Percentiles rank a stretch among this genome's conserved stretches.
phyloP scores from a whole-genome alignment of 202 grass and related monocot species.

The Zoysia matrella region DNA sequence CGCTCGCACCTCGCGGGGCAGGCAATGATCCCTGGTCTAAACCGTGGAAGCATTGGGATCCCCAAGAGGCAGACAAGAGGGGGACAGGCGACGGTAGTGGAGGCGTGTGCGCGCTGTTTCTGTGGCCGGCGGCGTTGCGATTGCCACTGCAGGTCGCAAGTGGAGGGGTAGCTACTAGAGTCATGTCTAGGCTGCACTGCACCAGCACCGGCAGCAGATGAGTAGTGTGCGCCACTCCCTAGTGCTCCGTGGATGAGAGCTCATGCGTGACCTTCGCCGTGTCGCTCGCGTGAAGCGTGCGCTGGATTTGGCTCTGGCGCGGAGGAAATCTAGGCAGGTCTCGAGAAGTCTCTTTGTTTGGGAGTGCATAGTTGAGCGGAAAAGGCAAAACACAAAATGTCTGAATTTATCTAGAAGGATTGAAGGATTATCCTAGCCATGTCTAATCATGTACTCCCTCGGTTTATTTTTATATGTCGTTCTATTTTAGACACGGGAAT shows the following conservation, averaged over 20 bases:
- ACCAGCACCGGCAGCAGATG: not conserved
- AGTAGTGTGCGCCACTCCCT: constrained; percentile 35
- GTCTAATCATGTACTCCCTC: too few relatives aligned
- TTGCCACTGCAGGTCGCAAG: constrained; percentile 42
- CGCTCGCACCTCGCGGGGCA: constrained; percentile 27
- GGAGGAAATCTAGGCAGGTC: constrained; percentile 33
- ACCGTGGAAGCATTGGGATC: constrained; percentile 44
- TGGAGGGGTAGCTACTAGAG: not conserved
- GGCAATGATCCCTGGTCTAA: constrained; percentile 55
- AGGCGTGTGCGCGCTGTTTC: not conserved
- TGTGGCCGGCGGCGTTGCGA: constrained; percentile 43
- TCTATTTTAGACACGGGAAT: too few relatives aligned
- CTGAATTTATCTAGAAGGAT: too few relatives aligned
- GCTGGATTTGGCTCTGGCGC: not conserved
- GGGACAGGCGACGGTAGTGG: constrained; percentile 54
- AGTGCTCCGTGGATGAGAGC: constrained; percentile 2
- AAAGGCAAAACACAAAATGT: not conserved
- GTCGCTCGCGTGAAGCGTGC: not conserved
- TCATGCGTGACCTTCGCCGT: not conserved
- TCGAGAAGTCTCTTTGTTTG: not conserved
- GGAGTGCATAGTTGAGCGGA: not conserved
- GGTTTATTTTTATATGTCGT: too few relatives aligned
- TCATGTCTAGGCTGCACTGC: not conserved
- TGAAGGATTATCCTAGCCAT: too few relatives aligned
- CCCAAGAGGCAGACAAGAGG: constrained; percentile 58